Base-by-base conservation (phyloP, 495 filamentous ascomycete genomes). In the Hypoxylon subgilvum region DNA sequence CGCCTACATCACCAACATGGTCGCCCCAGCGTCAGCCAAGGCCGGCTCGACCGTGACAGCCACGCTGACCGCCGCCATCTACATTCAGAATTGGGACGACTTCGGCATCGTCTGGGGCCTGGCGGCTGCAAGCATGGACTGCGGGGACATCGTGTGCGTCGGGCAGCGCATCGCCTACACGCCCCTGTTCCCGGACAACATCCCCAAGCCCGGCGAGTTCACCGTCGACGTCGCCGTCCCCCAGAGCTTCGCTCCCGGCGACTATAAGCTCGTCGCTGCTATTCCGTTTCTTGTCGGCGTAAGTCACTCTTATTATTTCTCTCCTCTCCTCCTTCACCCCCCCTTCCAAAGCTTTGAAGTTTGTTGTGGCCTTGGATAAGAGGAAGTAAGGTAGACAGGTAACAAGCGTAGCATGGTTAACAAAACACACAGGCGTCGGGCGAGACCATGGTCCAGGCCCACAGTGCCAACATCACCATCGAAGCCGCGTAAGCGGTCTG, bases 251-350 rank as follows among this genome's bases (percentile, higher is more conserved):
- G 21, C 68, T 6, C 19, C 76, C 3, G 80, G 80, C 36, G 72
- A 81, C 57, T 83, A 80, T 63, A 66, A 81, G 8, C 69, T 83
- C 14, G 70, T 78, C 28, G 80, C 75, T 18, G 80, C 63, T 4
- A 53, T 69, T 40, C 66, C 66, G 12, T 69, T 53, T 10, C 66
- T 69, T 31, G 66, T 69, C 49, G 66, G 66, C 32, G 66, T 69
- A 40, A 63, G 66, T 63, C 14, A 2, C 16, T 22, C 17, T 32
- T 13, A n/a, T 10, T 27, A 7, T 28, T 1, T 4, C 13, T 6
- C 40, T 14, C 21, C 21, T 21, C 5, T n/a, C 14, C 21, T 36
- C 34, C 19, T 41, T 3, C 13, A 28, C 23, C 19, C 43, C 13
- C 12, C 7, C 10, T 5, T 35, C 7, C 12, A 35, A 35, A n/a